phyloP scores from a whole-genome alignment of 225 moss, liverwort and hornwort species.

The Takakia lepidozioides region DNA sequence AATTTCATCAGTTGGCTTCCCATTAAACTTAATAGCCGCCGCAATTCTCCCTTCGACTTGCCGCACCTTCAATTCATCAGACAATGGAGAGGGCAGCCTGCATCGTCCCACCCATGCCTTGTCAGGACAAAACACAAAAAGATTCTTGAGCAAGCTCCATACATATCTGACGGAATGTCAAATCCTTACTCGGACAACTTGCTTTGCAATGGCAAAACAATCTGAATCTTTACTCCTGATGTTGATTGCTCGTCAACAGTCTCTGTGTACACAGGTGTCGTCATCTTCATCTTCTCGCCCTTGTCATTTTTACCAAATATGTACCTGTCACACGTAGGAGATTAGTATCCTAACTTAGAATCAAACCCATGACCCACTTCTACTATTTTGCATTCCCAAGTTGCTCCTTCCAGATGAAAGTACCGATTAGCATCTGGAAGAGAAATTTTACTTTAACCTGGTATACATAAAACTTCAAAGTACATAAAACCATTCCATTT shows the following conservation, averaged over 20 bases:
- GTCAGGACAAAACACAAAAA: neutral
- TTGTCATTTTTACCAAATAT: constrained; percentile 90
- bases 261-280: constrained; percentile 90
- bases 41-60: constrained; percentile 51
- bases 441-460: too few relatives aligned
- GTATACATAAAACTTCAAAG: too few relatives aligned
- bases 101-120: constrained; percentile 1
- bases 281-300: constrained; percentile 95
- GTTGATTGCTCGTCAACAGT: constrained; percentile 27
- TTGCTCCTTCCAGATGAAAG: too few relatives aligned
- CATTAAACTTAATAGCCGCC: constrained; percentile 78
- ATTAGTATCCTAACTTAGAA: too few relatives aligned
- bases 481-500: too few relatives aligned
- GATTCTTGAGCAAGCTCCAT: neutral
- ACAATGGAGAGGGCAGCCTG: constrained; percentile 70
- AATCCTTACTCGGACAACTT: constrained; percentile 49
- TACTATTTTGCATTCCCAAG: too few relatives aligned
- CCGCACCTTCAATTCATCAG: constrained; percentile 51
- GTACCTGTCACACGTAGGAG: constrained; percentile 40
- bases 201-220: constrained; percentile 63
- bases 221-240: constrained; percentile 54
- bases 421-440: too few relatives aligned
- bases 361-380: too few relatives aligned
- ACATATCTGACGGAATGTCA: too few relatives aligned
- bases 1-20: constrained; percentile 47